Conservation (phyloP, 2,329 filamentous ascomycete genomes). For the Juglanconis juglandina region DNA sequence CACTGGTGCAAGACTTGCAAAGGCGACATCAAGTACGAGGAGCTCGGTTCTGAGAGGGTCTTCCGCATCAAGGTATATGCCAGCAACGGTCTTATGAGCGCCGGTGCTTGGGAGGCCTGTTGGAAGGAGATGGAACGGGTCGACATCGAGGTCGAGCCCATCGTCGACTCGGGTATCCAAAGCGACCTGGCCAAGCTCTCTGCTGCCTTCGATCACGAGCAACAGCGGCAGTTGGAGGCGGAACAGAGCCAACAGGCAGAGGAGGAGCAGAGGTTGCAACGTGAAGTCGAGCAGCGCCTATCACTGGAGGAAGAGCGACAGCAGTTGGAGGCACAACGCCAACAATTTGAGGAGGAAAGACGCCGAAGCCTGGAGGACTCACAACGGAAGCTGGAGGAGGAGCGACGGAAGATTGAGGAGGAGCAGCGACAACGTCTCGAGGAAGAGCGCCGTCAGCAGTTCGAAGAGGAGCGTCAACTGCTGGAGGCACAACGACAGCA, state of each 20-base stretch:
- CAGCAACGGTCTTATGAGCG: slow-evolving; percentile 88
- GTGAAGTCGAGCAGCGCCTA: slow-evolving; percentile 10
- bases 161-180: slow-evolving; percentile 57
- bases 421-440: slow-evolving; percentile 23
- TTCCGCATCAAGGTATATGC: slow-evolving; percentile 88
- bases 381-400: slow-evolving; percentile 30
- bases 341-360: slow-evolving; percentile 15
- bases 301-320: slow-evolving; percentile 15
- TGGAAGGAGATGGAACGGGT: slow-evolving; percentile 99
- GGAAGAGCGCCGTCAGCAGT: slow-evolving; percentile 21
- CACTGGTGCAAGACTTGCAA: slow-evolving; percentile 58
- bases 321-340: slow-evolving; percentile 12
- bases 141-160: slow-evolving; percentile 84
- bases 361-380: slow-evolving; percentile 20
- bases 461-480: slow-evolving; percentile 16
- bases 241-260: slow-evolving; percentile 27
- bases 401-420: slow-evolving; percentile 26
- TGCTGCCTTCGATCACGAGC: slow-evolving; percentile 21
- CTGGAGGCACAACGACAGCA: slow-evolving; percentile 16
- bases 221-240: slow-evolving; percentile 38
- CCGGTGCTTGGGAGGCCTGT: slow-evolving; percentile 86
- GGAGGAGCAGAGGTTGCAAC: slow-evolving; percentile 28
- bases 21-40: slow-evolving; percentile 53
- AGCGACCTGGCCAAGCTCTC: slow-evolving; percentile 58
- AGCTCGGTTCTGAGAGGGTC: slow-evolving; percentile 51